Conservation (phyloP, 2,329 filamentous ascomycete genomes). For the Talaromyces sp. region DNA sequence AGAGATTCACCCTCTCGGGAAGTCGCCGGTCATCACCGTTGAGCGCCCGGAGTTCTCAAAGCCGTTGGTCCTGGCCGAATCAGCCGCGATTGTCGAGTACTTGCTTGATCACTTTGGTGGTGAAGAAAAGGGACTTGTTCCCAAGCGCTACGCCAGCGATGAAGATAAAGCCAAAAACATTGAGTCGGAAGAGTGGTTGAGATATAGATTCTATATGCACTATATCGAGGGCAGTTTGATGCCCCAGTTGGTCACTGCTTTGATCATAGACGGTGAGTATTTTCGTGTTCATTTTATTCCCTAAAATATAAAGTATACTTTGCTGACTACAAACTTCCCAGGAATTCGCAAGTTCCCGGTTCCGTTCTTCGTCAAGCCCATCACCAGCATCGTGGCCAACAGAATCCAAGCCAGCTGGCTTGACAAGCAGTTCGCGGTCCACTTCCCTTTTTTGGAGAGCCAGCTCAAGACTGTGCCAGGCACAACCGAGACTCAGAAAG, state of each 20-base stretch:
- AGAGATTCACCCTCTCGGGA: slow-evolving; percentile 76
- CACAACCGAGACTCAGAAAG: slow-evolving; percentile 5
- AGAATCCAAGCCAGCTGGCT: slow-evolving; percentile 37
- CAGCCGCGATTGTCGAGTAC: slow-evolving; percentile 75
- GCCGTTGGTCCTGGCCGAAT: slow-evolving; percentile 69
- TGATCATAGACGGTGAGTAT: slow-evolving; percentile 55
- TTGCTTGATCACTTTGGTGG: slow-evolving; percentile 61
- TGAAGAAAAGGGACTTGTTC: slow-evolving; percentile 40
- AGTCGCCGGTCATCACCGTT: slow-evolving; percentile 73
- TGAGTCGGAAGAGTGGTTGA: slow-evolving; percentile 56
- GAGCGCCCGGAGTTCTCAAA: slow-evolving; percentile 41
- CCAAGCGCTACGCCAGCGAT: slow-evolving; percentile 48
- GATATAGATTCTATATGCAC: slow-evolving; percentile 67
- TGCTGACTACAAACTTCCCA: slow-evolving; percentile 12
- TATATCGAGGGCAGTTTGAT: slow-evolving; percentile 83
- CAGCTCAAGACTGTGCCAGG: slow-evolving; percentile 38
- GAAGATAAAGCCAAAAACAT: slow-evolving; percentile 40
- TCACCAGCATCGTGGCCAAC: slow-evolving; percentile 51
- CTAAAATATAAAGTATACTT: background rate
- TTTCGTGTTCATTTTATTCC: background rate
- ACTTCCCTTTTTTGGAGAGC: slow-evolving; percentile 41
- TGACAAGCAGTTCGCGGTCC: slow-evolving; percentile 32
- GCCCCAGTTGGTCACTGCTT: slow-evolving; percentile 58
- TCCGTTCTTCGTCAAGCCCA: slow-evolving; percentile 57
- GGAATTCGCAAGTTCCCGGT: slow-evolving; percentile 49